Percentiles rank a stretch among this genome's conserved stretches.
phyloP scores from a whole-genome alignment of 495 filamentous ascomycete genomes.

The Daldinia bambusicola region DNA sequence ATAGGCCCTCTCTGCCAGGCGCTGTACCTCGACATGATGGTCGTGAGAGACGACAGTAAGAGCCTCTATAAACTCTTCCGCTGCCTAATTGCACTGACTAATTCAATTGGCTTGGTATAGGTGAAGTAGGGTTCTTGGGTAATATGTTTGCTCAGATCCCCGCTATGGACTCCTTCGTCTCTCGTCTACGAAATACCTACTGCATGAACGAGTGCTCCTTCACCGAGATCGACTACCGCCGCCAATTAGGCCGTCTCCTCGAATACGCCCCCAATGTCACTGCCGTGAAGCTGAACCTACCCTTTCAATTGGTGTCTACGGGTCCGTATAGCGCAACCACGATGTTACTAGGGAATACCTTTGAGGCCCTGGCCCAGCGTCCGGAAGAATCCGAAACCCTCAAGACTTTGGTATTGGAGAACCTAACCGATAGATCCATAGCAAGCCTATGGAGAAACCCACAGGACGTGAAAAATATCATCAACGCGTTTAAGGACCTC shows the following conservation, averaged over 20 bases:
- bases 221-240: slow-evolving; percentile 42
- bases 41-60: slow-evolving; percentile 46
- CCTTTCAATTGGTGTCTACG: slow-evolving; percentile 36
- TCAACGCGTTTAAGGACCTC: slow-evolving; percentile 24
- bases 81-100: neutral
- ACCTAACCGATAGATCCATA: slow-evolving; percentile 36
- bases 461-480: slow-evolving; percentile 46
- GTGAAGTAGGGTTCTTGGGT: slow-evolving; percentile 31
- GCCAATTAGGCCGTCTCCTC: slow-evolving; percentile 33
- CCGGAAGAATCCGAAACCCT: slow-evolving; percentile 35
- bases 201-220: slow-evolving; percentile 45
- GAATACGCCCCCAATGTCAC: slow-evolving; percentile 32
- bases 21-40: slow-evolving; percentile 47
- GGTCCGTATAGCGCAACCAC: slow-evolving; percentile 38
- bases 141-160: slow-evolving; percentile 31
- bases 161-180: slow-evolving; percentile 27
- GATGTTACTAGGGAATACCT: slow-evolving; percentile 45
- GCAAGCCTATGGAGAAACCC: slow-evolving; percentile 45
- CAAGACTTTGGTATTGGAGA: slow-evolving; percentile 41
- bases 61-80: neutral
- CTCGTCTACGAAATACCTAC: slow-evolving; percentile 26
- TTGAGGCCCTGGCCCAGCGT: slow-evolving; percentile 37
- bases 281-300: slow-evolving; percentile 37
- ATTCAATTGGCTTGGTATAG: slow-evolving; percentile 17
- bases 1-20: slow-evolving; percentile 35